A percentile compares a stretch with the other conserved stretches of the same genome.
Evolutionary conservation across 148 eudicot genomes (phyloP).

Genomic region (Gaultheria prostrata): DNA sequence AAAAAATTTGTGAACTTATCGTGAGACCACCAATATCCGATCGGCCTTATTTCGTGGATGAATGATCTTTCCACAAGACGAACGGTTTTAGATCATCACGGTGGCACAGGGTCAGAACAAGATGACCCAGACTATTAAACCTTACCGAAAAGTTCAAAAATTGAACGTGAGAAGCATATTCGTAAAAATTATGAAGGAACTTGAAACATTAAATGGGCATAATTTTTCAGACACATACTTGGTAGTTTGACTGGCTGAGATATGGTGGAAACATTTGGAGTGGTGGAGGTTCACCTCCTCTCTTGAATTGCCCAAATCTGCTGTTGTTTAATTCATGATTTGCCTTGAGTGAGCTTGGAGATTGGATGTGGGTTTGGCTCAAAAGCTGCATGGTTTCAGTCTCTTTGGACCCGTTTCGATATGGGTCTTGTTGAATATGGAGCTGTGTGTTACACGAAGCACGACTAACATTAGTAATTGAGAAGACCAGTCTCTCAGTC

Average conservation of each 20-base stretch:
- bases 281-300: conserved; percentile 23
- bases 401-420: conserved; percentile 35
- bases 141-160: background rate
- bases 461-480: background rate
- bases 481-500: background rate
- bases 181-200: conserved; percentile 35
- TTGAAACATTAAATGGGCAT: conserved; percentile 19
- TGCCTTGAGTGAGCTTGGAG: conserved; percentile 28
- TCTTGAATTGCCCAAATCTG: conserved; percentile 14
- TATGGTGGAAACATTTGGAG: conserved; percentile 45
- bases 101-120: background rate
- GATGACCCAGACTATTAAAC: background rate
- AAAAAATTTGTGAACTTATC: background rate
- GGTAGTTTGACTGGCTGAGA: conserved; percentile 41
- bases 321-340: conserved; percentile 14
- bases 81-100: background rate
- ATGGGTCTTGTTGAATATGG: conserved; percentile 30
- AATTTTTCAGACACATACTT: conserved; percentile 11
- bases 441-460: background rate
- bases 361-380: conserved; percentile 60
- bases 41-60: background rate
- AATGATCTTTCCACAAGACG: background rate
- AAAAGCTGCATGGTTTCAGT: conserved; percentile 54
- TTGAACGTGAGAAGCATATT: conserved; percentile 53
- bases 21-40: background rate